Conservation (phyloP, 345 rosid genomes). For the thale cress (Arabidopsis thaliana) region DNA sequence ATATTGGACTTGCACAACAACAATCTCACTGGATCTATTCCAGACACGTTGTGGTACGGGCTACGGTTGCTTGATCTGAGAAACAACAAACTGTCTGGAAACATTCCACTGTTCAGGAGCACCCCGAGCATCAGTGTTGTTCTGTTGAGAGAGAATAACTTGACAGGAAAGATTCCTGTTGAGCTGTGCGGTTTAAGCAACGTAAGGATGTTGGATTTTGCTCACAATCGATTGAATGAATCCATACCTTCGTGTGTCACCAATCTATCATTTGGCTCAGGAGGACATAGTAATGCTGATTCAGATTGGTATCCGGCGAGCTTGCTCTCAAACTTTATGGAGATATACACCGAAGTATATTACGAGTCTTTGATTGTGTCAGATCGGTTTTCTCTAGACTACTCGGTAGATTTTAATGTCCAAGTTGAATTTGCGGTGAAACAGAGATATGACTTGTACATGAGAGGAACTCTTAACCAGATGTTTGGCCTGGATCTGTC, state of each 20-base stretch:
- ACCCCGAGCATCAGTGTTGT: slow-evolving; percentile 19
- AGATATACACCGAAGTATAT: slow-evolving; percentile 5
- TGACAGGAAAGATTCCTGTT: slow-evolving; percentile 10
- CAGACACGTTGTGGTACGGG: slow-evolving; percentile 28
- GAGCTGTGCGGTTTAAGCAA: slow-evolving; percentile 20
- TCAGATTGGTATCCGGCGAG: slow-evolving; percentile 18
- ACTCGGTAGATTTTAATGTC: slow-evolving; percentile 14
- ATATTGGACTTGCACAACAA: slow-evolving; percentile 31
- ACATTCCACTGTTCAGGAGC: slow-evolving; percentile 19
- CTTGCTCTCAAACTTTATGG: slow-evolving; percentile 27
- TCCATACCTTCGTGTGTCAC: slow-evolving; percentile 26
- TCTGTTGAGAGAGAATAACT: slow-evolving; percentile 29
- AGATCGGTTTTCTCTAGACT: slow-evolving; percentile 22
- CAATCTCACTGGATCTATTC: slow-evolving; percentile 28
- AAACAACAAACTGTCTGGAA: slow-evolving; percentile 26
- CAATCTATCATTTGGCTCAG: slow-evolving; percentile 14
- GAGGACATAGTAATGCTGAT: slow-evolving; percentile 11
- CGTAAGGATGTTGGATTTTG: slow-evolving; percentile 20
- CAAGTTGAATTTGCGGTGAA: slow-evolving; percentile 35
- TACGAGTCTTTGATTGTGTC: slow-evolving; percentile 24
- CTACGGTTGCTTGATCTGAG: slow-evolving; percentile 28
- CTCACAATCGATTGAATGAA: slow-evolving; percentile 26
- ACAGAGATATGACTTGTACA: slow-evolving; percentile 38
- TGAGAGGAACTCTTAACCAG: slow-evolving; percentile 26
- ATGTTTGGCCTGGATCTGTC: slow-evolving; percentile 43